Evolutionary conservation across 2,329 filamentous ascomycete genomes (phyloP), one percentile per base, ranked within the genome.

Genomic region (Zymoseptoria crescenta): DNA sequence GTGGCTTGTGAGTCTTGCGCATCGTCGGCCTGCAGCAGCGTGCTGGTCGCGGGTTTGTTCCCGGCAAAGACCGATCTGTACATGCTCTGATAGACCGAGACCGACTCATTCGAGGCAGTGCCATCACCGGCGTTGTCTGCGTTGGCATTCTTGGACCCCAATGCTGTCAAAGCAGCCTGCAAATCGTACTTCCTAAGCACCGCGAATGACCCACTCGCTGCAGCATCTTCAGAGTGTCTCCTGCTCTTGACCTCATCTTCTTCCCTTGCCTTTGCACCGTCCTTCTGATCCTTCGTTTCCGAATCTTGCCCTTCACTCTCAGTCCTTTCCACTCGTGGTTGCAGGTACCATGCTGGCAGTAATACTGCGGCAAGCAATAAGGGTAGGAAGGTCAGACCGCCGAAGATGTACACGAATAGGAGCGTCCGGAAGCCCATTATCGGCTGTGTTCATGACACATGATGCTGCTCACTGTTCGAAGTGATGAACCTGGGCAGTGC

Each of bases 51-150:
- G 41, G 73, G 74, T 64, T 80, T 83, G 13, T 75, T 92, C 69
- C 93, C 84, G 68, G 96, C 91, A 72, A 99, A 97, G 62, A 99
- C 87, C 73, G 89, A 96, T 72, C 91, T 82, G 76, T 99, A 99
- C 91, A 99, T 96, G 73, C 88, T 88, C 81, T 97, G 94, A 74
- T 97, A 97, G 45, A 99, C 93, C 73, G 93, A 96, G 58, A 89
- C 91, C 58, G 91, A 88, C 49, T 60, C 63, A 19, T 60, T 60
- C 29, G 41, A 52, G 9, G 45, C 58, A 9, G 19, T 56, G 9
- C 50, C 58, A 45, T 56, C 59, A 3, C 58, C 59, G 20, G 56
- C 48, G 21, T 20, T 50, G 28, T 56, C 20, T 45, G n/a, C 48
- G 24, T 16, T 29, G 4, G 21, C 24, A 8, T 2, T 8, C n/a